These are phyloP conservation scores for Papiliotrema fonsecae DNA, from an alignment of 1,284 basidiomycete genomes.

Conservation along the genomic window DNA sequence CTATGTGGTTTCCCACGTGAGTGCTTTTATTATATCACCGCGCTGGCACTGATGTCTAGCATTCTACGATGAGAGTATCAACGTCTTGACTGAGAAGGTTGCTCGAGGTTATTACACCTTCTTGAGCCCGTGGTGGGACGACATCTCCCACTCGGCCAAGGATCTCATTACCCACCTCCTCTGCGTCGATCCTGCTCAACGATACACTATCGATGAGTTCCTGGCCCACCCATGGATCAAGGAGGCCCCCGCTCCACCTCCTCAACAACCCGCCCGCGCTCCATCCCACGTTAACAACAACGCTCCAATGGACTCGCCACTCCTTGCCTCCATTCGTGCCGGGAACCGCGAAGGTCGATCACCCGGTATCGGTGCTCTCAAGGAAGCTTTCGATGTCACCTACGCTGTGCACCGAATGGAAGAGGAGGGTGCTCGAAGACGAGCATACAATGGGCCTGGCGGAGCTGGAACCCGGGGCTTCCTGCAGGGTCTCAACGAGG, in stretches of 20 bases:
- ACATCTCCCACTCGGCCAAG: conserved; percentile 76
- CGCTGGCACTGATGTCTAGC: conserved; percentile 46
- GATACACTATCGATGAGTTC: conserved; percentile 98
- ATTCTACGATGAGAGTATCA: conserved; percentile 99
- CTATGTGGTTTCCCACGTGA: conserved; percentile 90
- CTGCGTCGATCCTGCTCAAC: conserved; percentile 89
- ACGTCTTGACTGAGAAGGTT: conserved; percentile 96
- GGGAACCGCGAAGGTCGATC: conserved; percentile 73
- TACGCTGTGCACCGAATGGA: conserved; percentile 99
- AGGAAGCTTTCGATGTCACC: conserved; percentile 98
- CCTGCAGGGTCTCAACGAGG: conserved; percentile 84
- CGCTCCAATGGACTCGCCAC: conserved; percentile 80
- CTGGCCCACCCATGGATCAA: conserved; percentile 86
- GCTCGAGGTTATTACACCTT: conserved; percentile 97
- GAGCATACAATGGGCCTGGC: conserved; percentile 70
- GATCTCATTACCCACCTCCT: conserved; percentile 92
- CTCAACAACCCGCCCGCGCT: conserved; percentile 52
- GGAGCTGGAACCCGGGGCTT: conserved; percentile 75
- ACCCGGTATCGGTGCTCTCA: conserved; percentile 84
- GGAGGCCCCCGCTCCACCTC: conserved; percentile 55
- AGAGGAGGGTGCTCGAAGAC: conserved; percentile 84
- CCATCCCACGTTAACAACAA: conserved; percentile 31
- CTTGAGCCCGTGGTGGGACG: conserved; percentile 99
- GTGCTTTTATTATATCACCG: conserved; percentile 8
- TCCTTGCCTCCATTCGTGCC: conserved; percentile 73